Evolutionary conservation across 306 rosid species (phyloP).

Genomic region (Corylus avellana): DNA sequence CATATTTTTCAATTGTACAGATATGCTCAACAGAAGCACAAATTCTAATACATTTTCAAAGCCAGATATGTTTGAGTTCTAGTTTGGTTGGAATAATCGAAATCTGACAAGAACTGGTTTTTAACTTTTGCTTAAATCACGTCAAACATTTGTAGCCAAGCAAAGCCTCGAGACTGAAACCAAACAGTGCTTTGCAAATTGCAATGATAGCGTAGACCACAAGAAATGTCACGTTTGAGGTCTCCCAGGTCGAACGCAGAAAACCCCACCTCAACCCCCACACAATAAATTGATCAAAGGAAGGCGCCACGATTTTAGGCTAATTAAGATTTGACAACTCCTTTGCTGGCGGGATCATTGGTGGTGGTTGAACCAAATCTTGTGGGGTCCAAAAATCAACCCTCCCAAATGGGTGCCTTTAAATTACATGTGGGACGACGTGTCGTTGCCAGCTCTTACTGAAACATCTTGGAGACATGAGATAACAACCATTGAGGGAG

Average conservation of each 20-base stretch:
- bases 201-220: neutral
- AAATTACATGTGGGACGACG: too few relatives aligned
- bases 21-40: too few relatives aligned
- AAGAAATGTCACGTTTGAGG: neutral
- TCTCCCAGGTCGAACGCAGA: constrained; percentile 11
- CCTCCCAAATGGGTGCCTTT: too few relatives aligned
- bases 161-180: neutral
- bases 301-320: neutral
- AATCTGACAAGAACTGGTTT: neutral
- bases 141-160: neutral
- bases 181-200: too few relatives aligned
- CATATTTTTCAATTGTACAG: too few relatives aligned
- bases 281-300: constrained; percentile 11
- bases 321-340: neutral
- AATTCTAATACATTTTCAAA: too few relatives aligned
- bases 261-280: constrained; percentile 33
- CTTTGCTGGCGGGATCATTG: constrained; percentile 12
- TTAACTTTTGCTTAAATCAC: neutral
- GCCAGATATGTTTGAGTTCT: too few relatives aligned
- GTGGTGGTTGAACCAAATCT: neutral
- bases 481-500: too few relatives aligned
- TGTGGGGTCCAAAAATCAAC: too few relatives aligned
- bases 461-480: too few relatives aligned
- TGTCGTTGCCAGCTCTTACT: too few relatives aligned
- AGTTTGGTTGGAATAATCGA: neutral